These are phyloP conservation scores for Bipolaris victoriae DNA, from an alignment of 2,329 filamentous ascomycete species.

Conservation along the genomic window DNA sequence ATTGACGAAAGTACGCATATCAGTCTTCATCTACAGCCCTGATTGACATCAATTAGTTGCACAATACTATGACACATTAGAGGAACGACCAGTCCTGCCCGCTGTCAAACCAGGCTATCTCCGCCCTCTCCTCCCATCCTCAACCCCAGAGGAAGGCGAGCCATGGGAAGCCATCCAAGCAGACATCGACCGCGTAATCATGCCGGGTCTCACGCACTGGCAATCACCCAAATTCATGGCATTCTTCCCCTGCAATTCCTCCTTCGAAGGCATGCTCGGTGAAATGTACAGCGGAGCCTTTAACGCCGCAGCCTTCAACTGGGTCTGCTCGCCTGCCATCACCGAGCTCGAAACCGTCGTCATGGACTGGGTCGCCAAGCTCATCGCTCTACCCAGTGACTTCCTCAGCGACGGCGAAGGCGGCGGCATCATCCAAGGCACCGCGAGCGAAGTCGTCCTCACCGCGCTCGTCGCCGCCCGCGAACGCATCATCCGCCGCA, in stretches of 20 bases:
- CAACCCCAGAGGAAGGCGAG: constrained; percentile 70
- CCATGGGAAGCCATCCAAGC: constrained; percentile 79
- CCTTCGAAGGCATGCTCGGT: constrained; percentile 84
- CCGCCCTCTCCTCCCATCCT: constrained; percentile 73
- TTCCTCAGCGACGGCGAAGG: constrained; percentile 77
- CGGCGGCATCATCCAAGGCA: constrained; percentile 94
- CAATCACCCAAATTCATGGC: constrained; percentile 92
- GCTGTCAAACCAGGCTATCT: constrained; percentile 86
- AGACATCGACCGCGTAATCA: constrained; percentile 84
- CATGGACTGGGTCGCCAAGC: constrained; percentile 86
- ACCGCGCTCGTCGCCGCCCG: constrained; percentile 87
- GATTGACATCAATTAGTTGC: constrained; percentile 65
- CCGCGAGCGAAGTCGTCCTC: constrained; percentile 84
- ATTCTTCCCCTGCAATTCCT: constrained; percentile 85
- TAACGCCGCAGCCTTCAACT: constrained; percentile 92
- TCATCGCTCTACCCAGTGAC: constrained; percentile 73
- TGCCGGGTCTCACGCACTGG: constrained; percentile 94
- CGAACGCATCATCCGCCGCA: constrained; percentile 65
- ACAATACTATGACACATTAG: constrained; percentile 79
- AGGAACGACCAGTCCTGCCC: constrained; percentile 73
- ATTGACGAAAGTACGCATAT: constrained; percentile 74
- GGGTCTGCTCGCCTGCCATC: constrained; percentile 90
- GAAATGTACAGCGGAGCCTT: constrained; percentile 92
- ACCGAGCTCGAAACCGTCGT: constrained; percentile 94
- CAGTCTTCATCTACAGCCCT: no score